Evolutionary conservation across 208 protist species (phyloP).

Genomic region (Kentomonas sorsogonicus): DNA sequence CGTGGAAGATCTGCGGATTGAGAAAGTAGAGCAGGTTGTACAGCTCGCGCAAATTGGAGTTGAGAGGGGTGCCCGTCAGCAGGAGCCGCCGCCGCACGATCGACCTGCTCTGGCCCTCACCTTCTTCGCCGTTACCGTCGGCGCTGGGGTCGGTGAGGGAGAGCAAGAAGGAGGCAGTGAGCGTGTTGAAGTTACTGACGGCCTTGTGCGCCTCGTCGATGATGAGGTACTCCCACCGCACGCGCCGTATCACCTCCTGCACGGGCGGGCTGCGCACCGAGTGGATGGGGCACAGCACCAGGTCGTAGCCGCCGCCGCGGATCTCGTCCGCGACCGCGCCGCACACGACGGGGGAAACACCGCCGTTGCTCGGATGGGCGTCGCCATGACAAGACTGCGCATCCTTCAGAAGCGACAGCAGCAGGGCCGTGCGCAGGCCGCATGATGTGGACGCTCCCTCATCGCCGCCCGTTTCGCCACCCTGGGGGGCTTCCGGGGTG

Average conservation of each 20-base stretch:
- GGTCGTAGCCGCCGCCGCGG: conserved; percentile 24
- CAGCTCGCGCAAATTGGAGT: conserved; percentile 98
- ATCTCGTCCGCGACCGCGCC: background rate
- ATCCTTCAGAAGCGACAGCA: conserved; percentile 22
- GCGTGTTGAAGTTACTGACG: conserved; percentile 44
- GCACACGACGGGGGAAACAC: background rate
- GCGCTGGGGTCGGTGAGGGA: conserved; percentile 19
- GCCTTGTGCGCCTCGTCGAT: conserved; percentile 83
- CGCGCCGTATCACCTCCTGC: too few species aligned
- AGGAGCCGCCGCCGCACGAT: conserved; percentile 86
- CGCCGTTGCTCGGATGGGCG: too few species aligned
- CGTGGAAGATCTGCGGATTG: conserved; percentile 93
- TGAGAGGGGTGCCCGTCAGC: conserved; percentile 95
- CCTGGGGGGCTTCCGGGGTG: conserved; percentile 50
- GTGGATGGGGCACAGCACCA: conserved; percentile 48
- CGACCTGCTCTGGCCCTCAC: too few species aligned
- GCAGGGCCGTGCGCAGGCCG: conserved; percentile 32
- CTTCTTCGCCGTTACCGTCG: too few species aligned
- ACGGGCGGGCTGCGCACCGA: too few species aligned
- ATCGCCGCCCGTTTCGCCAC: too few species aligned
- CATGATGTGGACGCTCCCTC: too few species aligned
- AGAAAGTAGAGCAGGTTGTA: conserved; percentile 98
- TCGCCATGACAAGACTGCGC: too few species aligned
- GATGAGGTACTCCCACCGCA: conserved; percentile 59
- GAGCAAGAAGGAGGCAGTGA: conserved; percentile 33